Conservation (phyloP, 2,329 filamentous ascomycete species). For the Aspergillus unguis region DNA sequence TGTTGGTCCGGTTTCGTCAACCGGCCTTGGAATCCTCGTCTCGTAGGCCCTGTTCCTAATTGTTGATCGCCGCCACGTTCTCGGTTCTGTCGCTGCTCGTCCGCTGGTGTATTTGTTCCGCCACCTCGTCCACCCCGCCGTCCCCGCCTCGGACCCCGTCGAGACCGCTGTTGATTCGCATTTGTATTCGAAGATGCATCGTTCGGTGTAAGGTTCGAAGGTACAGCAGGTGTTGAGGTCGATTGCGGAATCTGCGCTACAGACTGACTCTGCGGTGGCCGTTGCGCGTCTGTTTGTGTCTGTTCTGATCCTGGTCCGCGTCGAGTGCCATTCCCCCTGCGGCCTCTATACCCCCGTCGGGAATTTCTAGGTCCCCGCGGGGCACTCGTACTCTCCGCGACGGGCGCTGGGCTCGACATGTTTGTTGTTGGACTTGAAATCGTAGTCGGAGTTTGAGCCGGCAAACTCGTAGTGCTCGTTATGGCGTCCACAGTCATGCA, state of each 20-base stretch:
- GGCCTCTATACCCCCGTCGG: slow-evolving; percentile 29
- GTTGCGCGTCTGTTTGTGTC: slow-evolving; percentile 7
- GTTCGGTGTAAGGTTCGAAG: not conserved
- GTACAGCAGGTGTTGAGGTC: not conserved
- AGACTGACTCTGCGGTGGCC: slow-evolving; percentile 9
- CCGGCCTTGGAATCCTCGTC: slow-evolving; percentile 42
- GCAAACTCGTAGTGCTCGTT: slow-evolving; percentile 7
- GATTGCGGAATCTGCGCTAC: slow-evolving; percentile 1
- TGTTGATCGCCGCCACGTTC: slow-evolving; percentile 15
- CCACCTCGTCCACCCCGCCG: slow-evolving; percentile 17
- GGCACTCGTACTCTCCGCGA: slow-evolving; percentile 10
- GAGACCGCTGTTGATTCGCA: slow-evolving; percentile 17
- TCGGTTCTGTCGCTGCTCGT: slow-evolving; percentile 20
- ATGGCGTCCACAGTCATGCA: too few relatives aligned
- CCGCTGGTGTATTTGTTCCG: slow-evolving; percentile 10
- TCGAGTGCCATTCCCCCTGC: slow-evolving; percentile 22
- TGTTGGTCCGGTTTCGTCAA: slow-evolving; percentile 33
- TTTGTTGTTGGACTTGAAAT: slow-evolving; percentile 8
- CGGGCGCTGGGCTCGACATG: slow-evolving; percentile 17
- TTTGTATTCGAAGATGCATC: slow-evolving; percentile 6
- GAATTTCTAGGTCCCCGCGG: slow-evolving; percentile 18
- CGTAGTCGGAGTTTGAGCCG: not conserved
- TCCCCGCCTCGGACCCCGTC: slow-evolving; percentile 26
- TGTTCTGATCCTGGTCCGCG: slow-evolving; percentile 15
- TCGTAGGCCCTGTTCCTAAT: slow-evolving; percentile 8